Percentiles rank a stretch among this genome's conserved stretches.
phyloP scores from a whole-genome alignment of 192 early-diverging fungal genomes.

The Phlyctochytrium bullatum region DNA sequence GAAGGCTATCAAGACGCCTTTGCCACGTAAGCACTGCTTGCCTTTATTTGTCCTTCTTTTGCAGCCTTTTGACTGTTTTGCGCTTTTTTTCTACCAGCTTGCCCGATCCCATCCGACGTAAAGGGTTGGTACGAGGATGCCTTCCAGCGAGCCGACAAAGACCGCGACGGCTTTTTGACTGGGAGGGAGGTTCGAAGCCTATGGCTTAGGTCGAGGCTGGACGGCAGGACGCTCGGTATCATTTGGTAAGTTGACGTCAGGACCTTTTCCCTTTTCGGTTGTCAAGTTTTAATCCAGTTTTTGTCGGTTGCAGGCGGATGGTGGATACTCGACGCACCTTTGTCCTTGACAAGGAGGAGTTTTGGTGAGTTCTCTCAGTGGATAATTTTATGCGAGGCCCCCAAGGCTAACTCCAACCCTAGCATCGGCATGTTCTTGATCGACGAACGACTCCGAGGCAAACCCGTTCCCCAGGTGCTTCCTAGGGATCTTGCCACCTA shows the following conservation, averaged over 20 bases:
- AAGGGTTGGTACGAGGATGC: not conserved
- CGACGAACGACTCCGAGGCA: conserved; percentile 7
- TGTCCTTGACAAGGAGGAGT: conserved; percentile 9
- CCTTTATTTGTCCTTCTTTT: no score
- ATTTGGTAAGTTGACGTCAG: conserved; percentile 18
- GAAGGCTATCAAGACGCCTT: not conserved
- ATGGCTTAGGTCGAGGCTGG: conserved; percentile 24
- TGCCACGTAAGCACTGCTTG: no score
- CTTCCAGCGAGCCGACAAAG: conserved; percentile 1
- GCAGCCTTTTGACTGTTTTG: not conserved
- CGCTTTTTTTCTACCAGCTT: not conserved
- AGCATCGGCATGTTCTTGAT: conserved; percentile 13
- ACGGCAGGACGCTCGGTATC: conserved; percentile 10
- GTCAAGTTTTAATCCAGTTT: not conserved
- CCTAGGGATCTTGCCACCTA: not conserved
- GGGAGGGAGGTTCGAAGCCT: conserved; percentile 24
- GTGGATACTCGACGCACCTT: not conserved
- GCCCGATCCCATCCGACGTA: conserved; percentile 3
- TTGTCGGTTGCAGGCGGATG: no score
- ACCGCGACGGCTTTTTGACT: not conserved
- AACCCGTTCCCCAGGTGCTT: not conserved
- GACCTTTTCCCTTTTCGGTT: not conserved
- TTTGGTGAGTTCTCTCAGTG: conserved; percentile 12
- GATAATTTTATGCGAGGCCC: not conserved
- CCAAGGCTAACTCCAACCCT: no score